These are phyloP conservation scores for Cercis canadensis DNA, from an alignment of 306 rosid genomes.

Conservation along the genomic window DNA sequence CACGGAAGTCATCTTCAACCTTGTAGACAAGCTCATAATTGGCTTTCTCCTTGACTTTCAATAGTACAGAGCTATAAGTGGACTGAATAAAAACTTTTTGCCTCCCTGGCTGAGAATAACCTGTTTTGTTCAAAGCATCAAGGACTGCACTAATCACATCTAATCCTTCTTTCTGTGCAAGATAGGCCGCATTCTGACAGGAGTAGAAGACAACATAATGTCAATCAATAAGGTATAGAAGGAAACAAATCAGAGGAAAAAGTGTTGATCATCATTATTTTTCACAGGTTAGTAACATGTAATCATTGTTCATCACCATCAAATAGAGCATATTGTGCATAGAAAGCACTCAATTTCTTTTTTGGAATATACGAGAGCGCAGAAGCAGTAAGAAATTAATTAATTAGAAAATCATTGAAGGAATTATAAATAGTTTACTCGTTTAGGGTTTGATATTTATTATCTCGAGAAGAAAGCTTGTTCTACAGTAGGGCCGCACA, in stretches of 20 bases:
- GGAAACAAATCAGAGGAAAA: not conserved
- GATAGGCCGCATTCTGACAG: constrained; percentile 84
- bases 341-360: not conserved
- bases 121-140: constrained; percentile 64
- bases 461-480: too few relatives aligned
- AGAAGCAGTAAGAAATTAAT: not conserved
- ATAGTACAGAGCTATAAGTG: constrained; percentile 70
- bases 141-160: constrained; percentile 63
- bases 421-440: too few relatives aligned
- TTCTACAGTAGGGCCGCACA: too few relatives aligned
- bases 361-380: not conserved
- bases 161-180: constrained; percentile 56
- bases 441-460: too few relatives aligned
- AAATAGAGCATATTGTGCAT: not conserved
- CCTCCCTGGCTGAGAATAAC: constrained; percentile 59
- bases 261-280: not conserved
- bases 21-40: constrained; percentile 72
- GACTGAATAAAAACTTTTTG: constrained; percentile 80
- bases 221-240: constrained; percentile 28
- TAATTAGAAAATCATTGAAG: too few relatives aligned
- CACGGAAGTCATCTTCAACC: constrained; percentile 61
- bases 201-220: constrained; percentile 33
- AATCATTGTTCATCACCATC: constrained; percentile 15
- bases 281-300: not conserved
- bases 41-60: constrained; percentile 58